Evolutionary conservation across 352 stramenopile species (phyloP), one percentile per base, ranked within the genome.

Genomic region (Aphanomyces astaci): DNA sequence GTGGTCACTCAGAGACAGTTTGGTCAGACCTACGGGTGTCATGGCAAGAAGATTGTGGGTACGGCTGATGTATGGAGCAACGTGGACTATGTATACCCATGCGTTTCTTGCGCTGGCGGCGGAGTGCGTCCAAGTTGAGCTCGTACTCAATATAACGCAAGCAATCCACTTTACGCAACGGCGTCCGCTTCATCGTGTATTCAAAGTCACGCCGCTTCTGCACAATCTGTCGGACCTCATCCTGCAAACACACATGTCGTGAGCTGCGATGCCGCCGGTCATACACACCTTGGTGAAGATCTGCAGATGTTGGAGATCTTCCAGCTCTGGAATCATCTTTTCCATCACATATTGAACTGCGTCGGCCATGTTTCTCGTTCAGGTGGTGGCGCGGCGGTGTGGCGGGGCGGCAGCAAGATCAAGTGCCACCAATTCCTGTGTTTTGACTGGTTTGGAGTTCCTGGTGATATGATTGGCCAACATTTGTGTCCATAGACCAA

Each of bases 131-230:
- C 54, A 98, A 73, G 72, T 96, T 95, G 27, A 97, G 73, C 73
- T 98, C 92, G 78, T 97, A 96, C 75, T 96, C 88, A 54, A 96
- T 91, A 77, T 97, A 98, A 40, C 91, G 88, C 75, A 98, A 84
- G 27, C 77, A 95, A 75, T 98, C 92, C 60, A 95, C 88, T 75
- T 95, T 95, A 71, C 89, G 88, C 71, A 96, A 67, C 39, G 91
- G 86, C 56, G 92, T 77, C 51, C 91, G 88, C 67, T 89, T 81
- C 70, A 97, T 84, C 72, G 87, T 78, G 79, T 97, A 98, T 84
- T 98, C 92, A 68, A 97, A 97, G 57, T 95, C 84, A 25, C 89
- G 80, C 11, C 92, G 86, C 54, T 84, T 85, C 65, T 90, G 84
- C 33, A 96, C 88, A 65, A 98, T 95, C 72, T 95, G 86, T 24